Base-by-base conservation (phyloP, 768 basidiomycete genomes). In the Leccinum fibrillosum region DNA sequence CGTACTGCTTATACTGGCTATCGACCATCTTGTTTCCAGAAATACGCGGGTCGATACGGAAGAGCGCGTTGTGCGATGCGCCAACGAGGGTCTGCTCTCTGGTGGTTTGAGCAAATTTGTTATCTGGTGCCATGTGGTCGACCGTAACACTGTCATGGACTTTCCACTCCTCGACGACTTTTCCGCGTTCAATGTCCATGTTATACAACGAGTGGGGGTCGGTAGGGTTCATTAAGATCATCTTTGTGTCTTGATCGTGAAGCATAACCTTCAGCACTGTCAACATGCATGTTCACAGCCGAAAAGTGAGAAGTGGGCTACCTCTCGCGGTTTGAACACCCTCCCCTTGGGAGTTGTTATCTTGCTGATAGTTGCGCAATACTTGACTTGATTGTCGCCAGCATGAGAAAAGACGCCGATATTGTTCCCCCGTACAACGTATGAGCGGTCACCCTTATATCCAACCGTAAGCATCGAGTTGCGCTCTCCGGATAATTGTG, bases 161-260 rank as follows among this genome's bases (percentile, higher is more conserved):
- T 70, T 94, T 96, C 94, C 94, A 98, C 72, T 99, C 97, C 70
- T 99, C 97, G 21, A 98, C 93, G 28, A 99, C 86, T 74, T 97
- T 96, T 45, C 93, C 97, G 25, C 86, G 86, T 73, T 96, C 90
- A 60, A 99, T 83, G 75, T 99, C 97, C 82, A 98, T 86, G 62
- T 80, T 86, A 75, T 86, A 97, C 45, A 99, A 76, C 0, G 94
- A 87, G 66, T 92, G 85, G 3, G 89, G 86, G 39, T 93, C 85
- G 39, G 74, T 71, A 4, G 92, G 86, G 69, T 97, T 89, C 84
- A 92, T 91, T 56, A 99, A 71, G 54, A 99, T 76, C 94, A 99
- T 94, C 75, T 92, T 93, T 47, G 85, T 83, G 72, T 99, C 97
- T 85, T 94, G 92, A 63, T 96, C 90, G 69, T 98, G 95, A 34